Conservation (phyloP, 78 protist genomes). For the Ministeria vibrans region DNA sequence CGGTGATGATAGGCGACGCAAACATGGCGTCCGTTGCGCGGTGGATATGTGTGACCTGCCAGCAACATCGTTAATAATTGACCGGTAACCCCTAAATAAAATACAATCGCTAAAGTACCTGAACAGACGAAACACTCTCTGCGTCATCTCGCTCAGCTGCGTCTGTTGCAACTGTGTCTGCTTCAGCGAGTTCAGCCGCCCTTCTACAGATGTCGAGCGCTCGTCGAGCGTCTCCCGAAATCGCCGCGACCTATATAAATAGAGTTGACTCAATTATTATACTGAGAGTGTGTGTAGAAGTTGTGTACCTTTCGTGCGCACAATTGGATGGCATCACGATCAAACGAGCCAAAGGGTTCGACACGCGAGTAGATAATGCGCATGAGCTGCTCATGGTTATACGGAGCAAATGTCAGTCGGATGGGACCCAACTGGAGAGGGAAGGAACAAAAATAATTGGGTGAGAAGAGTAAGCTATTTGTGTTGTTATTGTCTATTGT, state of each 20-base stretch:
- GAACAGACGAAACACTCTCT: no score
- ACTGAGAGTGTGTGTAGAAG: no score
- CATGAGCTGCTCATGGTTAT: constrained; percentile 19
- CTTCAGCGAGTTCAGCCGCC: constrained; percentile 23
- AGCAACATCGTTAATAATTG: not conserved
- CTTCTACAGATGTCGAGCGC: constrained; percentile 37
- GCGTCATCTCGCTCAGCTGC: not conserved
- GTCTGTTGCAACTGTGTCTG: not conserved
- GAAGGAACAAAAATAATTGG: no score
- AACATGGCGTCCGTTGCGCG: not conserved
- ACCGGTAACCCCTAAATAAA: no score
- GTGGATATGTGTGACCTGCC: not conserved
- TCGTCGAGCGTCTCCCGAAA: constrained; percentile 40
- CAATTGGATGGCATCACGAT: constrained; percentile 21
- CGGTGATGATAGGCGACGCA: not conserved
- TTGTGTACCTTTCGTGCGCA: constrained; percentile 36
- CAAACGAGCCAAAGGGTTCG: constrained; percentile 7
- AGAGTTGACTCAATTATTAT: no score
- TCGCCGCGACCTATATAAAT: no score
- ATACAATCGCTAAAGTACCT: no score
- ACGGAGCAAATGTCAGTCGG: constrained; percentile 21
- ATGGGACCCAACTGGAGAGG: constrained; percentile 5
- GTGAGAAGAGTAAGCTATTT: no score
- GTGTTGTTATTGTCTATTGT: no score
- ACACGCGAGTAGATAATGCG: constrained; percentile 5